Conservation (phyloP, 129 eudicot species). For the Arctium lappa region DNA sequence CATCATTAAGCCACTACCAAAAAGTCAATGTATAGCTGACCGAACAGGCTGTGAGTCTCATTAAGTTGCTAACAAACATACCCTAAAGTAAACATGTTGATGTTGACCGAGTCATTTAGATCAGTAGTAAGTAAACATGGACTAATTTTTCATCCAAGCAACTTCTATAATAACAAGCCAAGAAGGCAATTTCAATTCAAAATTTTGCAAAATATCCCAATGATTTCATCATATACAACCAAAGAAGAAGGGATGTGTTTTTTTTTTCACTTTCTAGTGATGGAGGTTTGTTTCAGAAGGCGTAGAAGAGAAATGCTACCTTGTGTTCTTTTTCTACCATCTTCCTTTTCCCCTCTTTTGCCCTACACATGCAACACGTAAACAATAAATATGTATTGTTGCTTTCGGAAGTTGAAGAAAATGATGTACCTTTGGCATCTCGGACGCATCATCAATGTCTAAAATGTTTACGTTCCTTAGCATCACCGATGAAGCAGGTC, state of each 20-base stretch:
- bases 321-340: constrained; percentile 36
- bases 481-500: constrained; percentile 76
- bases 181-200: not conserved
- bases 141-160: not conserved
- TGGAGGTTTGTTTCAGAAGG: constrained; percentile 45
- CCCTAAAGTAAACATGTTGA: too few relatives aligned
- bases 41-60: too few relatives aligned
- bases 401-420: not conserved
- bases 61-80: too few relatives aligned
- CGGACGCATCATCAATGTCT: constrained; percentile 50
- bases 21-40: too few relatives aligned
- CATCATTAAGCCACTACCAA: too few relatives aligned
- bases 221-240: not conserved
- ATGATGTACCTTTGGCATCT: constrained; percentile 54
- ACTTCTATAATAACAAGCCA: not conserved
- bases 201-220: not conserved
- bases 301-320: constrained; percentile 60
- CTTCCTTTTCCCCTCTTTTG: constrained; percentile 44
- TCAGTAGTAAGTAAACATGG: not conserved
- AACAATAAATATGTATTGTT: not conserved
- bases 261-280: constrained; percentile 22
- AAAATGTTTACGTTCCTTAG: constrained; percentile 45
- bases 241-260: not conserved
- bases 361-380: constrained; percentile 39
- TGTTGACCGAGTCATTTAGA: too few relatives aligned